Evolutionary conservation across 495 filamentous ascomycete genomes (phyloP).

Genomic region (Sphaerosporella brunnea): DNA sequence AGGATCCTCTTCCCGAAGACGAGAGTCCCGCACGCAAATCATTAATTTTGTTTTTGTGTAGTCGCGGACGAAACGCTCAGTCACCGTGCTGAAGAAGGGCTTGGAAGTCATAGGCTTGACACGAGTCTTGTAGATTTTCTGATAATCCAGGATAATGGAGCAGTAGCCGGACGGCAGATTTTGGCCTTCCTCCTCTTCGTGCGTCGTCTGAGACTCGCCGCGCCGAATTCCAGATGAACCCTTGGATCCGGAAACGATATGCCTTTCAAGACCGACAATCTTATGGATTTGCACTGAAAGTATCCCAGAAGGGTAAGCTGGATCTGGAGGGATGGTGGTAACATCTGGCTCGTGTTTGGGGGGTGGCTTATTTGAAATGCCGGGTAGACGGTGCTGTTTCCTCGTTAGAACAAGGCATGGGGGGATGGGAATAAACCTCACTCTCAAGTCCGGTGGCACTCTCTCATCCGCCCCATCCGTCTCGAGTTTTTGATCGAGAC

Average conservation of each 20-base stretch:
- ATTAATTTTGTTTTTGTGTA: conserved; percentile 47
- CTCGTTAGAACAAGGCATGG: background rate
- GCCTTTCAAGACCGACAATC: conserved; percentile 48
- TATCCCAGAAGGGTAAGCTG: conserved; percentile 41
- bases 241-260: conserved; percentile 27
- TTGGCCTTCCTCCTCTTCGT: conserved; percentile 42
- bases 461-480: conserved; percentile 37
- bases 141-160: conserved; percentile 52
- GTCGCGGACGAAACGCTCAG: conserved; percentile 51
- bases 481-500: conserved; percentile 36
- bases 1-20: conserved; percentile 47
- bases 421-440: conserved; percentile 1
- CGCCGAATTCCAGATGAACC: conserved; percentile 5
- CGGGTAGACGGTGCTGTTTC: conserved; percentile 4
- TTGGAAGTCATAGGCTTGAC: conserved; percentile 62
- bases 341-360: conserved; percentile 40
- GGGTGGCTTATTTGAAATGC: conserved; percentile 25
- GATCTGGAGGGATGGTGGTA: conserved; percentile 38
- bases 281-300: conserved; percentile 55
- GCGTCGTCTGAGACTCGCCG: conserved; percentile 26
- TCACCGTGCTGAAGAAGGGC: conserved; percentile 65
- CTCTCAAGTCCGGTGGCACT: conserved; percentile 20
- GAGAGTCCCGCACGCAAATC: conserved; percentile 44
- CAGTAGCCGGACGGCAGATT: conserved; percentile 50
- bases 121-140: conserved; percentile 49